Evolutionary conservation across 495 filamentous ascomycete genomes (phyloP).

Genomic region (Aspergillus coremiiformis): DNA sequence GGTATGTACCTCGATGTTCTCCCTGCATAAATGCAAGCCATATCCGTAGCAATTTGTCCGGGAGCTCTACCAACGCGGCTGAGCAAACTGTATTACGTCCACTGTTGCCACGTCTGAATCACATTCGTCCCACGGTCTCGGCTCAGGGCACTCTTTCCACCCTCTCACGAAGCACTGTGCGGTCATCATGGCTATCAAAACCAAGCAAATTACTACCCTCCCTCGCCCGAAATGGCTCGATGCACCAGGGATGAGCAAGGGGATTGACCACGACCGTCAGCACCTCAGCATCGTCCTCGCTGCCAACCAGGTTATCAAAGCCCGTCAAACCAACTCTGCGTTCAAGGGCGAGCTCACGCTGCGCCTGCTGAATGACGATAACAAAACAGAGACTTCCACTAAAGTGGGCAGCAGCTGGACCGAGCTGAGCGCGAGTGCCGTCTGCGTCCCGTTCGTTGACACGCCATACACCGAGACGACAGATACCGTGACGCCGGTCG

Average conservation of each 20-base stretch:
- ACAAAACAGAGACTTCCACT: neutral
- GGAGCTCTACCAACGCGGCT: too few relatives aligned
- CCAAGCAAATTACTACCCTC: neutral
- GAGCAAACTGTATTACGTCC: too few relatives aligned
- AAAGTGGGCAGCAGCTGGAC: neutral
- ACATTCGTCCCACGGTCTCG: too few relatives aligned
- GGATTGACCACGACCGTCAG: neutral
- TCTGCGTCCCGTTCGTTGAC: neutral
- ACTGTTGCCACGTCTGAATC: too few relatives aligned
- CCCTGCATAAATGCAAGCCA: too few relatives aligned
- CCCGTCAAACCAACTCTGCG: neutral
- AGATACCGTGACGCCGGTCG: neutral
- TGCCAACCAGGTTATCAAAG: neutral
- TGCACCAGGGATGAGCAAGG: neutral
- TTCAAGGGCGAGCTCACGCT: neutral
- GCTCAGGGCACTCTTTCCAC: too few relatives aligned
- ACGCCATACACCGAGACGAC: neutral
- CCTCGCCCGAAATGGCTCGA: conserved; percentile 4
- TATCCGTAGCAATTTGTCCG: too few relatives aligned
- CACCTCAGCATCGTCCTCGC: conserved; percentile 1
- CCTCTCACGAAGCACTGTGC: neutral
- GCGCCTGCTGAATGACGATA: neutral
- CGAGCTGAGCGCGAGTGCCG: neutral
- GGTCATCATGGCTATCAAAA: neutral
- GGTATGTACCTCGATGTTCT: too few relatives aligned